phyloP scores from a whole-genome alignment of 2,329 filamentous ascomycete species.

The Talaromyces sp. region DNA sequence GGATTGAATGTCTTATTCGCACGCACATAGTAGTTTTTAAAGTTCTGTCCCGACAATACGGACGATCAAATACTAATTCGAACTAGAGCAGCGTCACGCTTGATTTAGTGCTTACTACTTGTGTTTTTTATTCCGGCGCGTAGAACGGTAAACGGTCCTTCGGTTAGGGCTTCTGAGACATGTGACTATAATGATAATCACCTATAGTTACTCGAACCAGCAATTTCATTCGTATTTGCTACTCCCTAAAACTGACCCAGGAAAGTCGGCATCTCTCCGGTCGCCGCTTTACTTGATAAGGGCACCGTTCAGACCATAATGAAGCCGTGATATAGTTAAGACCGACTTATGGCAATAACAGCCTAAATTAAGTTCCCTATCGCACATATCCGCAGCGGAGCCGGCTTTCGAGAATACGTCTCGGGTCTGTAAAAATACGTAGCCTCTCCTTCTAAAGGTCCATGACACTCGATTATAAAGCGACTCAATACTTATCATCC shows the following conservation, averaged over 20 bases:
- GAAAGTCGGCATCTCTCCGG: background rate
- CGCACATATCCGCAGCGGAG: background rate
- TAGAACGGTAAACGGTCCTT: background rate
- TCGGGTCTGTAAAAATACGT: background rate
- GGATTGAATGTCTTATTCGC: background rate
- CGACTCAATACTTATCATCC: background rate
- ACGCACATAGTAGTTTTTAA: background rate
- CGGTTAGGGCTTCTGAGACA: slow-evolving; percentile 1
- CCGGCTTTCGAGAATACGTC: background rate
- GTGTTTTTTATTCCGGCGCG: too few species aligned
- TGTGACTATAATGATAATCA: background rate
- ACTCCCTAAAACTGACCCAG: background rate
- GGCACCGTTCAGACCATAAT: background rate
- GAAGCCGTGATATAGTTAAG: background rate
- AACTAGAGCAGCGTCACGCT: background rate
- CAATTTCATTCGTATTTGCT: background rate
- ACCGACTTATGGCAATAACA: background rate
- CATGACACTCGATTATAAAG: background rate
- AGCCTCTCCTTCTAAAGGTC: background rate
- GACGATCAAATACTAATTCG: background rate
- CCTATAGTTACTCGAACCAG: background rate
- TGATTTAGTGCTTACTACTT: background rate
- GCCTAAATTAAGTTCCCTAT: background rate
- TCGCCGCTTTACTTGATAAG: background rate
- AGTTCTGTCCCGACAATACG: background rate